Evolutionary conservation across 495 filamentous ascomycete genomes (phyloP).

Genomic region (Podospora conica): DNA sequence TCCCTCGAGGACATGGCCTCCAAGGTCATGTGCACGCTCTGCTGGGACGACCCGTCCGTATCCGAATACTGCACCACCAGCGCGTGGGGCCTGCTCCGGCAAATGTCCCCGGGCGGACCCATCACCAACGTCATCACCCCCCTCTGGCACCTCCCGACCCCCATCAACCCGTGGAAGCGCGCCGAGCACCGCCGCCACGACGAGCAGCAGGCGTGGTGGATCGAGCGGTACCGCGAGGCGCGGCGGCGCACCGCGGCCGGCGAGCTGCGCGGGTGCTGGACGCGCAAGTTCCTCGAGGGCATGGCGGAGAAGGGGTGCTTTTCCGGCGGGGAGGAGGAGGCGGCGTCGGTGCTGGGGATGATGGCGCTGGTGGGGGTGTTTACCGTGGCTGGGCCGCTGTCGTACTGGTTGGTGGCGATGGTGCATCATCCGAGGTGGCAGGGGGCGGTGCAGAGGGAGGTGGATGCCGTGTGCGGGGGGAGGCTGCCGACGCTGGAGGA

Average conservation of each 20-base stretch:
- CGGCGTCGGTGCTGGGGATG: conserved; percentile 37
- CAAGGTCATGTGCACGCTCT: conserved; percentile 38
- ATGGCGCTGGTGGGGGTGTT: conserved; percentile 40
- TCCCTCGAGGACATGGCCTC: conserved; percentile 38
- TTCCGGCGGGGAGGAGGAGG: conserved; percentile 33
- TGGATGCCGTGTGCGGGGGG: conserved; percentile 43
- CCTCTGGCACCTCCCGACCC: conserved; percentile 34
- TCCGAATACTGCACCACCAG: conserved; percentile 32
- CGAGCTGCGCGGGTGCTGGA: conserved; percentile 31
- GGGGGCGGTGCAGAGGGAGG: conserved; percentile 41
- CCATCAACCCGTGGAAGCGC: conserved; percentile 37
- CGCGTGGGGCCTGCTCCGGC: conserved; percentile 35
- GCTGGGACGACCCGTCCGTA: conserved; percentile 33
- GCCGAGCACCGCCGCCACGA: conserved; percentile 37
- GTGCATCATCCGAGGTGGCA: conserved; percentile 39
- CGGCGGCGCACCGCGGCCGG: conserved; percentile 18
- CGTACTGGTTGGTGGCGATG: conserved; percentile 38
- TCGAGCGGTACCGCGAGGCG: conserved; percentile 22
- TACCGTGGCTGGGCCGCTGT: conserved; percentile 37
- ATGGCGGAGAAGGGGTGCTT: conserved; percentile 30
- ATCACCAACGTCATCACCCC: conserved; percentile 40
- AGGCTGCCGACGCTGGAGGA: conserved; percentile 40
- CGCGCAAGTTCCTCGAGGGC: conserved; percentile 33
- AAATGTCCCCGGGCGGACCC: conserved; percentile 42
- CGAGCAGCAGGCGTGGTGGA: conserved; percentile 38